Evolutionary conservation across 352 stramenopile genomes (phyloP), one percentile per base, ranked within the genome.

Genomic region (Albugo candida): DNA sequence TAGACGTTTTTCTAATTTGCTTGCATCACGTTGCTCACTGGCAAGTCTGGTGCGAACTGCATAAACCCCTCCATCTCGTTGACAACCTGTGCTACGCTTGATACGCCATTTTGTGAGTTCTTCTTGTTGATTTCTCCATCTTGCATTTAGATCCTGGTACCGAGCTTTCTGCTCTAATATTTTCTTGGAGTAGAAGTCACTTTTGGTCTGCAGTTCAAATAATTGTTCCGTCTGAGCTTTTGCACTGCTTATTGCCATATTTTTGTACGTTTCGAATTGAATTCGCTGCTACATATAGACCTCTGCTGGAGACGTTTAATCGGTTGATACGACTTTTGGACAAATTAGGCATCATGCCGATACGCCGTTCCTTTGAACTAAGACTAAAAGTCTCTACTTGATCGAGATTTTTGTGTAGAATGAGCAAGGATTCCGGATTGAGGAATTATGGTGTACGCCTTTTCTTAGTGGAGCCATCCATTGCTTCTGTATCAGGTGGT

Each of bases 151-250:
- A 40, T 83, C 62, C 1, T 62, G 61, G 13, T 82, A 59, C 11
- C 74, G 74, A 38, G 81, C 64, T 49, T 83, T 86, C 54, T 83
- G 69, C 46, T 70, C 70, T 11, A 81, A 60, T 10, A 86, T 52
- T 35, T 83, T 54, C 13, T 70, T 58, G 31, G 74, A 65, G 47
- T 82, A 87, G 54, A 83, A 84, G 65, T 87, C 74, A 14, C 69
- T 69, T 54, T 84, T 69, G 2, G 83, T 60, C 49, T 87, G 74
- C n/a, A 87, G 55, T 44, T 79, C 78, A 62, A 87, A 87, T 45
- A 84, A 65, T 59, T 80, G 64, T 50, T 87, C 74, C 41, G 69
- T 83, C 59, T 83, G 70, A 19, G 69, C 67, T 5, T 48, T 48
- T 24, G 43, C 43, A 24, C 10, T 48, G 38, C 17, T 24, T 43